Percentiles rank a stretch among this genome's conserved stretches.
Evolutionary conservation across 371 early-diverging fungal genomes (phyloP).

Genomic region (Mucor racemosus): DNA sequence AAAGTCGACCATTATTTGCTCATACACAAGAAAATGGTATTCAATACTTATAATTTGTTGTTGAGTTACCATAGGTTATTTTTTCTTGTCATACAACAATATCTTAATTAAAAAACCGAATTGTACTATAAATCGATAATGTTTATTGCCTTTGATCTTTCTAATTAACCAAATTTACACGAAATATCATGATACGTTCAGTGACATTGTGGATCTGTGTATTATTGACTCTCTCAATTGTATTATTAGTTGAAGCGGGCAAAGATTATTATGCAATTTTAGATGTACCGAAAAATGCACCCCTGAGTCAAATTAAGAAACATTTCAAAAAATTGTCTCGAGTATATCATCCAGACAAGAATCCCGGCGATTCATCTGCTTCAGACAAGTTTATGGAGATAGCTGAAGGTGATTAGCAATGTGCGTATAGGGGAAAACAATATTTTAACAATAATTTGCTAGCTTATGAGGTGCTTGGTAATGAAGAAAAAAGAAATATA

Average conservation of each 20-base stretch:
- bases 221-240: neutral
- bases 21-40: slow-evolving; percentile 27
- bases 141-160: neutral
- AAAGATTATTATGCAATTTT: slow-evolving; percentile 69
- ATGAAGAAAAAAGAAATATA: slow-evolving; percentile 73
- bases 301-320: slow-evolving; percentile 86
- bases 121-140: neutral
- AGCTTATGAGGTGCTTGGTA: slow-evolving; percentile 96
- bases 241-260: slow-evolving; percentile 21
- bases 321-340: slow-evolving; percentile 89
- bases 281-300: slow-evolving; percentile 83
- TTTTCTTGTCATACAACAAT: neutral
- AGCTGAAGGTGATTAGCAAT: slow-evolving; percentile 69
- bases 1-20: slow-evolving; percentile 49
- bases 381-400: slow-evolving; percentile 93
- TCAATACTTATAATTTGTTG: neutral
- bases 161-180: neutral
- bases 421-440: neutral
- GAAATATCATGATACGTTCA: neutral
- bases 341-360: slow-evolving; percentile 94
- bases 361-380: slow-evolving; percentile 74
- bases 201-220: neutral
- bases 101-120: neutral
- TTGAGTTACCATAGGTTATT: neutral
- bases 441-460: neutral